These are phyloP conservation scores for Venturia effusa DNA, from an alignment of 2,329 filamentous ascomycete genomes.

Conservation along the genomic window DNA sequence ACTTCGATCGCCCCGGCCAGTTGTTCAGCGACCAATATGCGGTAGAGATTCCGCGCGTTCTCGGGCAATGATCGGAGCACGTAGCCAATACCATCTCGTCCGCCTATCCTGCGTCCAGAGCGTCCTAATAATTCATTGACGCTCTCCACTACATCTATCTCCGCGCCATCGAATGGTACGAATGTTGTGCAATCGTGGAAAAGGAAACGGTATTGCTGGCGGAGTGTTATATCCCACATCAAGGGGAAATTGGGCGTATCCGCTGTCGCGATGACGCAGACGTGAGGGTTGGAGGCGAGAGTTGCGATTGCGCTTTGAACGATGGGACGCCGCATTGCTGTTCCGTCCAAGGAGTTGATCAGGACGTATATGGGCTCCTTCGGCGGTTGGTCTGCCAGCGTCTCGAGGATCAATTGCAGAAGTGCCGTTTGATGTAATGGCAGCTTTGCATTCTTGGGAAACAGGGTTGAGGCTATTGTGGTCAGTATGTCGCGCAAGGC, in stretches of 20 bases:
- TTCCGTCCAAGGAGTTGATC: constrained; percentile 79
- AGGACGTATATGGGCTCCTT: constrained; percentile 49
- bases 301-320: constrained; percentile 65
- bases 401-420: constrained; percentile 52
- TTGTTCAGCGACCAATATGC: constrained; percentile 74
- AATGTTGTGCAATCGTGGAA: constrained; percentile 97
- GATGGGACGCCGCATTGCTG: constrained; percentile 58
- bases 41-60: constrained; percentile 81
- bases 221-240: constrained; percentile 81
- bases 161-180: constrained; percentile 48
- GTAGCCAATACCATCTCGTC: constrained; percentile 83
- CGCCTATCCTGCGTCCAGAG: constrained; percentile 67
- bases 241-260: constrained; percentile 82
- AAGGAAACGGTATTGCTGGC: constrained; percentile 70
- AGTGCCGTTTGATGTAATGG: constrained; percentile 58
- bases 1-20: constrained; percentile 55
- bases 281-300: constrained; percentile 60
- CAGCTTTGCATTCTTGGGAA: constrained; percentile 39
- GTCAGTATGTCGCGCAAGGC: constrained; percentile 59
- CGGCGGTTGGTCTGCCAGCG: constrained; percentile 37
- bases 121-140: constrained; percentile 80
- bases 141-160: constrained; percentile 78
- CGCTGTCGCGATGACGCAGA: constrained; percentile 68
- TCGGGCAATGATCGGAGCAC: constrained; percentile 84
- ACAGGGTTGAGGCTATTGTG: constrained; percentile 55